Base-by-base conservation (phyloP, 2,329 filamentous ascomycete genomes). In the Stylonectria norvegica region DNA sequence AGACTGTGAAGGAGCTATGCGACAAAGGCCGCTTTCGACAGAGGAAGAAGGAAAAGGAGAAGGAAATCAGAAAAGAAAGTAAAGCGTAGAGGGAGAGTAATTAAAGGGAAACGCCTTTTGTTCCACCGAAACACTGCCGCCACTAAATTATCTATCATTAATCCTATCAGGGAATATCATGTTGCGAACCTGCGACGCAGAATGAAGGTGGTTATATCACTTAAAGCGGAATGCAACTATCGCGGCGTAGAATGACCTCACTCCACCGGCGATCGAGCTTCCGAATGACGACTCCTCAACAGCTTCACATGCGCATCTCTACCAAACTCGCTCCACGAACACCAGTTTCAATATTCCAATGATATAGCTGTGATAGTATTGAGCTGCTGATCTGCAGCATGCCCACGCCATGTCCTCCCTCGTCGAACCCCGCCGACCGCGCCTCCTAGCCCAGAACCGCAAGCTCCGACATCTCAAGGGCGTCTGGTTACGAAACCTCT, bases 381-480 rank as follows among this genome's bases (percentile, higher is more conserved):
- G 23, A 39, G 49, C 52, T 56, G 47, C 49, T 22, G 18, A 36
- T n/a, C 22, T 23, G 45, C 48, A 51, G 45, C 53, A 54, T 54
- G 53, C 25, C 10, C 18, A 17, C 17, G 28, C 20, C 42, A 67
- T 67, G 64, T 65, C 64, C 33, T 54, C 60, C 45, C 54, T 67
- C 44, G 57, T 61, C 42, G 63, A 66, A 53, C 60, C 60, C 20
- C 62, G 64, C 32, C 67, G 71, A 28, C 75, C 77, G 28, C 69
- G 75, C 29, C 69, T 84, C 47, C 67, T 81, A 20, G 69, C 79
- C 14, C 77, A 93, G 75, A 96, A 95, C 63, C 86, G 89, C 62
- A 89, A 85, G 63, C 74, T 97, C 38, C 83, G 91, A 39, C 90
- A 96, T 70, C 76, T 96, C 4, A 83, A 87, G 56, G 89, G 88